Evolutionary conservation across 306 rosid species (phyloP).

Genomic region (Fragaria ananassa): DNA sequence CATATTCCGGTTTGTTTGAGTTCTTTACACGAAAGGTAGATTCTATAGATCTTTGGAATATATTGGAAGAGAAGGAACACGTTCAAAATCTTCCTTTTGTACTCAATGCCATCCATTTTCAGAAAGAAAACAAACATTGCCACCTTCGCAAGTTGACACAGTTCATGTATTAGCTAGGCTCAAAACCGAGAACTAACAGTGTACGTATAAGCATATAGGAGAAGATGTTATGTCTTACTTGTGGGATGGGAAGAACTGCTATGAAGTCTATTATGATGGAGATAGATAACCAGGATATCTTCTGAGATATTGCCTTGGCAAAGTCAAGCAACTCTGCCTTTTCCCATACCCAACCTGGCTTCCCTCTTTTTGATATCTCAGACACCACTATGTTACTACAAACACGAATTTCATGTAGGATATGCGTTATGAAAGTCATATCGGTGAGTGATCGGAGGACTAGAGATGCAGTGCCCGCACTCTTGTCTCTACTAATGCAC

Average conservation of each 20-base stretch:
- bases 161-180: background rate
- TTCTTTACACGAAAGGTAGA: constrained; percentile 19
- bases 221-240: background rate
- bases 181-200: too few relatives aligned
- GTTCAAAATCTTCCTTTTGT: background rate
- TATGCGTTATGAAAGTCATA: background rate
- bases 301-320: background rate
- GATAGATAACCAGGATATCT: background rate
- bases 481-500: background rate
- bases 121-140: constrained; percentile 5
- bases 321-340: background rate
- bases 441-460: constrained; percentile 5
- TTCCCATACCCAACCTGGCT: background rate
- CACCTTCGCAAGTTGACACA: background rate
- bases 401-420: background rate
- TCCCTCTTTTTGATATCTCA: background rate
- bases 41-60: constrained; percentile 23
- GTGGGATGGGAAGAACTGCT: constrained; percentile 35
- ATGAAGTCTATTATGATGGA: constrained; percentile 23
- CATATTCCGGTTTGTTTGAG: constrained; percentile 23
- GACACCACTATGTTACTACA: background rate
- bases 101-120: constrained; percentile 6
- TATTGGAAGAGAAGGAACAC: constrained; percentile 23
- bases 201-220: background rate
- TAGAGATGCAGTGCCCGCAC: background rate